Evolutionary conservation across 2,329 filamentous ascomycete genomes (phyloP), one percentile per base, ranked within the genome.

Genomic region (Plectosphaerella cucumerina): DNA sequence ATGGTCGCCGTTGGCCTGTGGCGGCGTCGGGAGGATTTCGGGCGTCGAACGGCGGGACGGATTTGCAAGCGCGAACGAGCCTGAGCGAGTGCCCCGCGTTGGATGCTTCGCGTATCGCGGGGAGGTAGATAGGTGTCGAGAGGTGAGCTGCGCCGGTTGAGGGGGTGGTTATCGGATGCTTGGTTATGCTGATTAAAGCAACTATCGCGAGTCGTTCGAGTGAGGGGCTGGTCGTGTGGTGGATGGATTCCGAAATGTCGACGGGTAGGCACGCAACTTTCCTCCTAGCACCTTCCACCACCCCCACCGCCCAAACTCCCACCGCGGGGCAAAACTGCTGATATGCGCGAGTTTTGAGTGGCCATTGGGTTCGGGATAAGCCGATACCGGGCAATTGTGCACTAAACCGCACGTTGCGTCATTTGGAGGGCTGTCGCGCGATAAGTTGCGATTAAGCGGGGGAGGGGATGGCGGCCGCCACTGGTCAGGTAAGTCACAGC

Each of bases 1-100:
- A 92, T 92, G 56, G 59, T 73, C 59, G 31, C 51, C 11, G 35
- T 10, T 41, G 44, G 21, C 15, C 17, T 14, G 11, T 43, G 37
- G 39, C 34, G 39, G 14, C 43, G 43, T 22, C 23, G 44, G 23
- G 31, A 15, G 35, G 14, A 37, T 12, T 6, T 15, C 34, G 37
- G 37, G 35, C 12, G 5, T 9, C 35, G 10, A 41, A 3, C 37
- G 37, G 39, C 4, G 8, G 6, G 17, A 20, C n/a, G 39, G 39
- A n/a, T 42, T 17, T 14, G 37, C 37, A 18, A 42, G 39, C n/a
- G 26, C 26, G 26, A 31, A 11, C 26, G 26, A 31, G 26, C 8
- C n/a, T 31, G 26, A 11, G 12, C 2, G 39, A 18, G 18, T 42
- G 39, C 39, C 39, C 39, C 39, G 39, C 39, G 39, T 20, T 42